Evolutionary conservation across 768 basidiomycete species (phyloP), one percentile per base, ranked within the genome.

Genomic region (Amanita jacksonii): DNA sequence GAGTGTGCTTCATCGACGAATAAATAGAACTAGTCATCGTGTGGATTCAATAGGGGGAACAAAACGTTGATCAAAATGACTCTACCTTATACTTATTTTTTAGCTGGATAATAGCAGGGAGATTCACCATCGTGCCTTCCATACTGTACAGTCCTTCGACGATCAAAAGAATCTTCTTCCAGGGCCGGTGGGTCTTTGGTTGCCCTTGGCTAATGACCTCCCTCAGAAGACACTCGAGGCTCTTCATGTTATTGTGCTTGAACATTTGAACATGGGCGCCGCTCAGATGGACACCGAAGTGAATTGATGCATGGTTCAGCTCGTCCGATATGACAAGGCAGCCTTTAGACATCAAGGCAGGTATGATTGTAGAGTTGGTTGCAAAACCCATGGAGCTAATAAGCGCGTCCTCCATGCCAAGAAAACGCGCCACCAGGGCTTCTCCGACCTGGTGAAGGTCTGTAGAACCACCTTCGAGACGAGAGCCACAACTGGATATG

Each of bases 1-100:
- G 94, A 97, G 61, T 99, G 96, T 0, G 96, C 96, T 62, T 99
- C 96, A 54, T 99, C 96, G 37, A 98, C 70, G 59, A 85, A 98
- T 38, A 98, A 66, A 63, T 93, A 88, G 70, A 98, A 99, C 93
- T 98, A 41, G n/a, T 2, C 27, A 12, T 12, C 12, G 27, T 12
- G 27, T 2, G n/a, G 37, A 22, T 19, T 9, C 34, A n/a, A 20
- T 5, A 24, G 24, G 19, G 36, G 19, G 4, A 38, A 43, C 20
- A 24, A 45, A 20, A 30, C 18, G 19, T 34, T 12, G 44, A 37
- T 35, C 20, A 18, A 13, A 35, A 42, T 27, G 27, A 37, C 51
- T 72, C 39, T 48, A 92, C 94, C 79, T 98, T 98, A 75, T 96
- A 98, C 58, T 81, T 85, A 60, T 82, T 73, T 72, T 96, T 98